Evolutionary conservation across 768 basidiomycete genomes (phyloP).

Genomic region (Termitomyces bulborhizus): DNA sequence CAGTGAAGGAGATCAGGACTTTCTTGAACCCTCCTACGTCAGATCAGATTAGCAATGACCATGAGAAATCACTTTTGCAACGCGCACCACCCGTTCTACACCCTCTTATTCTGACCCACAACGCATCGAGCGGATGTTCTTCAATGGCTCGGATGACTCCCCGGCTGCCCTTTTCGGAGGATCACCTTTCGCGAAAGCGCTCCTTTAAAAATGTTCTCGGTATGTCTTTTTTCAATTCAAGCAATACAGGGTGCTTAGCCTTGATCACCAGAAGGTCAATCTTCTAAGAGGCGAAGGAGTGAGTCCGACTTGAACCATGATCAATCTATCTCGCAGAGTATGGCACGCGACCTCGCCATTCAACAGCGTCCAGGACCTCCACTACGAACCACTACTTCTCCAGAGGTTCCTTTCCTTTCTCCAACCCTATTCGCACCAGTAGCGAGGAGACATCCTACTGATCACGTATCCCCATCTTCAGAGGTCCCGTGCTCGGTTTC

Average conservation of each 20-base stretch:
- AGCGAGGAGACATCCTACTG: not conserved
- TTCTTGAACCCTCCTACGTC: not conserved
- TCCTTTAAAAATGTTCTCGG: not conserved
- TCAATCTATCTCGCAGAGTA: not conserved
- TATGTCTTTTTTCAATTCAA: not conserved
- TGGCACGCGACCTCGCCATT: not conserved
- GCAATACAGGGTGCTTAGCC: not conserved
- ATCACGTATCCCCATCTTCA: not conserved
- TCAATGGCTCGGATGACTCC: slow-evolving; percentile 1
- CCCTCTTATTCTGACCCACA: not conserved
- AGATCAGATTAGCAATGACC: not conserved
- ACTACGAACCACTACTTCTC: not conserved
- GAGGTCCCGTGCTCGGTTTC: not conserved
- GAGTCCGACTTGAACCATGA: not conserved
- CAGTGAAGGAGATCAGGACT: not conserved
- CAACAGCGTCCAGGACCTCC: not conserved
- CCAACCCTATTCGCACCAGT: not conserved
- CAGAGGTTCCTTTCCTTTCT: not conserved
- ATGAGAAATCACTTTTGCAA: not conserved
- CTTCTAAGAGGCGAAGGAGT: slow-evolving; percentile 8
- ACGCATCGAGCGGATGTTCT: not conserved
- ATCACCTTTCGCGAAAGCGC: not conserved
- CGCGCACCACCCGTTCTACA: no score
- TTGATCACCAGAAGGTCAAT: not conserved
- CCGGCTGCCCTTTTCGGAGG: not conserved